These are phyloP conservation scores for Aegilops bicornis DNA, from an alignment of 176 grass and related monocot species.

Conservation along the genomic window DNA sequence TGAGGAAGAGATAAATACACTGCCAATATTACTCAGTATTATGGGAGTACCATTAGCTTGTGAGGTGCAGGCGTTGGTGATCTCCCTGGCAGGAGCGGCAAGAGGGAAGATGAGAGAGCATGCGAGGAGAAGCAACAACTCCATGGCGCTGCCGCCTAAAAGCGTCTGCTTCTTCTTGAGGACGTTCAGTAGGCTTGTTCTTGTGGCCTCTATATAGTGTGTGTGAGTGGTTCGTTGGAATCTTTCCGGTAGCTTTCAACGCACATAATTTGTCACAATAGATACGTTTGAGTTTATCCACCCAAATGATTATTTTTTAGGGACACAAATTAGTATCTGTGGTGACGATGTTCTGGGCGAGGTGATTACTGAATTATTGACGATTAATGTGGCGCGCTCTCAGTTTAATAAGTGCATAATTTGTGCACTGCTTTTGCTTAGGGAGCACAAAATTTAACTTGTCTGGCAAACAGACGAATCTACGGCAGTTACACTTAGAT, in stretches of 20 bases:
- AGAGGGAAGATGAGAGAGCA: slow-evolving; percentile 44
- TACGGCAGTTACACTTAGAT: too few species aligned
- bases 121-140: slow-evolving; percentile 18
- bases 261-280: background rate
- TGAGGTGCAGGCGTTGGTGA: slow-evolving; percentile 44
- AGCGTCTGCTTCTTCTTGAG: slow-evolving; percentile 11
- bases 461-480: too few species aligned
- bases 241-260: slow-evolving; percentile 23
- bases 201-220: slow-evolving; percentile 31
- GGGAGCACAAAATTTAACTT: too few species aligned
- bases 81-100: slow-evolving; percentile 31
- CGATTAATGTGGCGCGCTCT: background rate
- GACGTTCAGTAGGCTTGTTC: background rate
- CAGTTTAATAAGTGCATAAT: too few species aligned
- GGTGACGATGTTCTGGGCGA: background rate
- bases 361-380: background rate
- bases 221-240: background rate
- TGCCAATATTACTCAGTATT: background rate
- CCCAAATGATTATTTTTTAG: background rate
- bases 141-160: slow-evolving; percentile 26
- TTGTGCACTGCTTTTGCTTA: too few species aligned
- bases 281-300: background rate
- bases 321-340: background rate
- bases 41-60: slow-evolving; percentile 40
- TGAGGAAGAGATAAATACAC: background rate